Base-by-base conservation (phyloP, 805 yeast genomes). In the Wickerhamiella sergipiensis region DNA sequence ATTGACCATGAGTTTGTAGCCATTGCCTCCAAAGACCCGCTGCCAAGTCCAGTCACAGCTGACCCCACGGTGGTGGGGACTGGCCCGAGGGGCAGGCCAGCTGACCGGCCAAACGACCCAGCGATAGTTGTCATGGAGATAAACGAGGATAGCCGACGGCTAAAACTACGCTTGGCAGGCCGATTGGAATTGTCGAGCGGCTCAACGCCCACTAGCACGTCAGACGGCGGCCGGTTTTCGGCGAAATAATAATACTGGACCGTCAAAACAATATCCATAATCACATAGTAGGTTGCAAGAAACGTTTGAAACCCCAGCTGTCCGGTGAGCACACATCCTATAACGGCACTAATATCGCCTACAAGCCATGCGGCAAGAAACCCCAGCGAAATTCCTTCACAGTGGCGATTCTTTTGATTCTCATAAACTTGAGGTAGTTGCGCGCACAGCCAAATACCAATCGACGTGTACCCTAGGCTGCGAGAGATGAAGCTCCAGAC, bases 251-350 rank as follows among this genome's bases (percentile, higher is more conserved):
- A 76, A 63, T 74, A 88, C 64, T 89, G 97, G 3, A 75, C 71
- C 46, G 80, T 72, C 26, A 89, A 70, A 10, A 85, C 69, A 22
- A 75, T 50, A 65, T 89, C 97, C 54, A 85, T 83, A 52, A 73
- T 66, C 48, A 90, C 70, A 62, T 85, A 88, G 66, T 89, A 89
- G 1, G 75, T 52, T 0, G 94, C 85, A 17, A 88, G 68, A 21
- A 80, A 68, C 10, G 79, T 75, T 63, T 88, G 97, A 66, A 88
- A 89, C n/a, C 82, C 79, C 46, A 87, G 69, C 54, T 89, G 96
- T 6, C 76, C 63, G 0, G 95, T 87, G 46, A 87, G 62, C 0
- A 85, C 53, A 54, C 95, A 86, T 0, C 96, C 97, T 13, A 64
- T 24, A 19, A 81, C 69, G 55, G 79, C 79, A 13, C 81, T 61